phyloP scores from a whole-genome alignment of 805 yeast species.

The Metschnikowia lochheadii region DNA sequence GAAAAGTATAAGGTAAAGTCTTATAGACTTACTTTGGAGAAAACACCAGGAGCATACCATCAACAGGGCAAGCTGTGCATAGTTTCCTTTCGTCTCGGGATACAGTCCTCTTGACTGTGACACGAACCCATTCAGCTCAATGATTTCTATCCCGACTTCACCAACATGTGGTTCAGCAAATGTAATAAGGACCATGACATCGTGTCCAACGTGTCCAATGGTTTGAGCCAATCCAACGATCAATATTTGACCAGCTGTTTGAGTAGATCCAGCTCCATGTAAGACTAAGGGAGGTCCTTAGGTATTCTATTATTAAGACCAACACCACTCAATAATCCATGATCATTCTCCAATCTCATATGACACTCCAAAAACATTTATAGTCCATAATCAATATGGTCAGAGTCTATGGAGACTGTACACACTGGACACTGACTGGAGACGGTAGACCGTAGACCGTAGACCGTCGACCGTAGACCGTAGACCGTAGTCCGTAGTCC shows the following conservation, averaged over 20 bases:
- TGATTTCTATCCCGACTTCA: slow-evolving; percentile 76
- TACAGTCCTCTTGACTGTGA: slow-evolving; percentile 82
- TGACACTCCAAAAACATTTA: too few relatives aligned
- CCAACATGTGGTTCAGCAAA: slow-evolving; percentile 86
- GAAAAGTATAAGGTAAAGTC: slow-evolving; percentile 51
- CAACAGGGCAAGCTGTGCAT: slow-evolving; percentile 44
- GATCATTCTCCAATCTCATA: too few relatives aligned
- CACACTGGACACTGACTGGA: too few relatives aligned
- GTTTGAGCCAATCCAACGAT: slow-evolving; percentile 57
- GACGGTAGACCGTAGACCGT: too few relatives aligned
- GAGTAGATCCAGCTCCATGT: slow-evolving; percentile 51
- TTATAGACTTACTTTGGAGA: slow-evolving; percentile 62
- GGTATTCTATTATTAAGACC: too few relatives aligned
- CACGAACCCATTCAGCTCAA: slow-evolving; percentile 45
- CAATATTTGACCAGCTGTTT: slow-evolving; percentile 76
- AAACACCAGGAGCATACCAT: slow-evolving; percentile 46
- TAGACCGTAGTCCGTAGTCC: too few relatives aligned
- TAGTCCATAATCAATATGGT: too few relatives aligned
- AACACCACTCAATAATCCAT: too few relatives aligned
- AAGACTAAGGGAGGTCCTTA: too few relatives aligned
- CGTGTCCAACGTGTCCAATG: slow-evolving; percentile 43
- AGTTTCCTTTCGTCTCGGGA: slow-evolving; percentile 85
- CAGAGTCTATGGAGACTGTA: too few relatives aligned
- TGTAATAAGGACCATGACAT: slow-evolving; percentile 54
- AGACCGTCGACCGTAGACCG: too few relatives aligned